Percentiles rank a stretch among this genome's conserved stretches.
These are phyloP conservation scores for Elongisporangium senticosum DNA, from an alignment of 352 stramenopile species.

Conservation along the genomic window DNA sequence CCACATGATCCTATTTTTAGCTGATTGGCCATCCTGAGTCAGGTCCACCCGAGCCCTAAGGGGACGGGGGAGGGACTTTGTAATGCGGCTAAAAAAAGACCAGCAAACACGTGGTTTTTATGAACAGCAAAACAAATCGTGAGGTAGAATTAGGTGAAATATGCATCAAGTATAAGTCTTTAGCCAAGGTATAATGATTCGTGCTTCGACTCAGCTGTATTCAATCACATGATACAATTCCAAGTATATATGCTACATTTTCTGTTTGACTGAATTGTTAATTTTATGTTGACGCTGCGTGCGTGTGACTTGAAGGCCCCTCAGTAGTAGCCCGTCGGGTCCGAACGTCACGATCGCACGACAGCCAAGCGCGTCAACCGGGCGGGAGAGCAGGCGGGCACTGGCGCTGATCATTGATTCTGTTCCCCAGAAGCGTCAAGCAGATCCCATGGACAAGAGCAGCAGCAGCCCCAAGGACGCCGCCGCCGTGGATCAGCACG, in stretches of 20 bases:
- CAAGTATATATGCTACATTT: too few relatives aligned
- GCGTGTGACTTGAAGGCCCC: not conserved
- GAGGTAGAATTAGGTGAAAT: not conserved
- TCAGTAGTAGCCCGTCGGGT: not conserved
- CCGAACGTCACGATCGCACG: not conserved
- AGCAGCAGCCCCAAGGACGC: slow-evolving; percentile 17
- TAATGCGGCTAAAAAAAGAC: not conserved
- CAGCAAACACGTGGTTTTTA: not conserved
- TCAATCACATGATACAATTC: too few relatives aligned
- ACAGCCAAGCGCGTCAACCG: not conserved
- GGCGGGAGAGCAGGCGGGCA: not conserved
- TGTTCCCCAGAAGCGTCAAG: not conserved
- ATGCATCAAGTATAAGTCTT: not conserved
- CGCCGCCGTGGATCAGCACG: slow-evolving; percentile 11
- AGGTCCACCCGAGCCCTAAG: not conserved
- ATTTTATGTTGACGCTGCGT: not conserved
- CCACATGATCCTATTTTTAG: not conserved
- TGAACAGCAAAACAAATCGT: not conserved
- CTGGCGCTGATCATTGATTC: not conserved
- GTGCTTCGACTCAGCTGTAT: too few relatives aligned
- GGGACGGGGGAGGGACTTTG: not conserved
- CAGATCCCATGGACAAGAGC: slow-evolving; percentile 21
- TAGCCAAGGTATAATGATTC: too few relatives aligned
- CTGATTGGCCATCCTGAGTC: not conserved
- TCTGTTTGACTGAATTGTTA: too few relatives aligned